Evolutionary conservation across 305 asterid genomes (phyloP), one percentile per base, ranked within the genome.

Genomic region (Coffea humblotiana): DNA sequence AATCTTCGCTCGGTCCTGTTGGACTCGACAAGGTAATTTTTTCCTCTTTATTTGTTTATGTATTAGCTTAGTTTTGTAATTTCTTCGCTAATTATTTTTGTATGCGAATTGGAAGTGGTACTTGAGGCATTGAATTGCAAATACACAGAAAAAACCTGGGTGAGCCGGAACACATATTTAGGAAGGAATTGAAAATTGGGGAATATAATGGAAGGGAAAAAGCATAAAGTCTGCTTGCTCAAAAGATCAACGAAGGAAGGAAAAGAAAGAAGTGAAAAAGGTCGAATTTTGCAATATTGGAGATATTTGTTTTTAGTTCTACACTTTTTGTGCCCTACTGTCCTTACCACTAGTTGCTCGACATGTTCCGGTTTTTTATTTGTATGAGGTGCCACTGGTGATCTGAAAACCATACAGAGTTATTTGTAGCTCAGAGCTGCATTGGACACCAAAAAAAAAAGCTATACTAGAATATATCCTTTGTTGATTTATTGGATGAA

Each of bases 1-100:
- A 96, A 82, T 90, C 99, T 16, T 96, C 98, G 1, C 97, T 96
- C 27, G 98, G 97, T 71, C 98, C 97, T 3, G 97, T 90, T 70
- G 97, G 98, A 77, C 97, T 94, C 70, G 98, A 94, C 85, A 96
- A 96, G 99, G 99, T 92, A 75, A 37, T 37, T 2, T 32, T 78
- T 70, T 58, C 47, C 76, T 32, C 10, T 71, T 54, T 81, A 32
- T 29, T 45, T 48, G 12, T 37, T 12, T 25, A 68, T 43, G 1
- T 29, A 21, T 14, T 72, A 27, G 8, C n/a, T 10, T n/a, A n/a
- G 0, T 37, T 25, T 14, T 18, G 23, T 35, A 16, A 19, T 51
- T 45, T 45, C 6, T 54, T 19, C 25, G 0, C 40, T 67, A 13
- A 43, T 69, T 29, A 35, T 11, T 49, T 18, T 58, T 60, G 18